Conservation (phyloP, 202 grass and related monocot species). For the Thinopyrum obtusiflorum region DNA sequence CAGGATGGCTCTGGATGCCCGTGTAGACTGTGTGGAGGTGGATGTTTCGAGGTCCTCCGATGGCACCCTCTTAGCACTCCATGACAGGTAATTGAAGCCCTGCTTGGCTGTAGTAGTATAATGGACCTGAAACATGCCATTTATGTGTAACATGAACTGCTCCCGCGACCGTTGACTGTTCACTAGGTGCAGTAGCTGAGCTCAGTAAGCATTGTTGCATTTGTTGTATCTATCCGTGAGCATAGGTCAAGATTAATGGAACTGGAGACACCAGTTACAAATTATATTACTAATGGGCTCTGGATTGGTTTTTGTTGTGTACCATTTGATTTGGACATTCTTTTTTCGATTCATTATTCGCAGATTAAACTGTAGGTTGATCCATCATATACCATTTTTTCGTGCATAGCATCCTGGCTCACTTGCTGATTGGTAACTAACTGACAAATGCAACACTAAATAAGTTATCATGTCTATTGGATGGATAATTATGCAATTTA, state of each 20-base stretch:
- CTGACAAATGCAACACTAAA: not conserved
- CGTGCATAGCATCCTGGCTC: not conserved
- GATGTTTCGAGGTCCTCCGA: conserved; percentile 83
- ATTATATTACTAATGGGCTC: not conserved
- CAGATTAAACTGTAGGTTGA: not conserved
- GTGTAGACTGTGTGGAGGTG: conserved; percentile 81
- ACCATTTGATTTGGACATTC: not conserved
- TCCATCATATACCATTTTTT: conserved; percentile 4
- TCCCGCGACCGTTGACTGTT: not conserved
- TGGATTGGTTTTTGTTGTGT: not conserved
- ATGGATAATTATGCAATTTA: not conserved
- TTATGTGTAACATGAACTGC: not conserved
- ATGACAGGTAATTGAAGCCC: conserved; percentile 66
- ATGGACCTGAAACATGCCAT: not conserved
- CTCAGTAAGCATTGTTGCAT: not conserved
- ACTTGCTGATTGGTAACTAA: not conserved
- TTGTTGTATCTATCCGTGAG: not conserved
- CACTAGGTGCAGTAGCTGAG: not conserved
- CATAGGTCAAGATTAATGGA: not conserved
- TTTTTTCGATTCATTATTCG: not conserved
- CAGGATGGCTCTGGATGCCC: conserved; percentile 54
- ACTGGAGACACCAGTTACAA: not conserved
- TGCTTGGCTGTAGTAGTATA: not conserved
- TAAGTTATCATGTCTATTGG: not conserved
- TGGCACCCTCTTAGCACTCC: conserved; percentile 64